phyloP scores from a whole-genome alignment of 2,329 filamentous ascomycete species.

The Aspergillus sp. region DNA sequence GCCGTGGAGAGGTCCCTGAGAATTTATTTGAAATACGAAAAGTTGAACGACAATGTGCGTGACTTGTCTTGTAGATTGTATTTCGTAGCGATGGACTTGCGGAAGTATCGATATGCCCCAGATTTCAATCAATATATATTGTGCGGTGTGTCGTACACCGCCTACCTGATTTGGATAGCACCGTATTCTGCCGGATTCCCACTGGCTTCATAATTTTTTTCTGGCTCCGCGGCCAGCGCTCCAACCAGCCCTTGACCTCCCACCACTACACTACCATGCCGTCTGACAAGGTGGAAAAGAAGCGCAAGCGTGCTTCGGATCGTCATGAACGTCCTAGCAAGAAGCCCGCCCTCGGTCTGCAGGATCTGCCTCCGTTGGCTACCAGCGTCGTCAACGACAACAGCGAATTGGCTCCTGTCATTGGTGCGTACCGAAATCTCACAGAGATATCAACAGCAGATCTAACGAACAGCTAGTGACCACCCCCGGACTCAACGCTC shows the following conservation, averaged over 20 bases:
- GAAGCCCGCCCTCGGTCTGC: constrained; percentile 42
- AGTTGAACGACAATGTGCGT: constrained; percentile 11
- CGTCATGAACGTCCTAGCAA: constrained; percentile 47
- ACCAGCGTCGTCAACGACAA: constrained; percentile 48
- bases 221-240: neutral
- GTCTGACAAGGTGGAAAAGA: constrained; percentile 42
- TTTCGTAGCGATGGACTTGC: constrained; percentile 2
- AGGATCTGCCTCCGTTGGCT: constrained; percentile 38
- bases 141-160: neutral
- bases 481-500: constrained; percentile 32
- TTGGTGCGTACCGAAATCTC: constrained; percentile 40
- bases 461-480: constrained; percentile 23
- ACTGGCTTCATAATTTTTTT: neutral
- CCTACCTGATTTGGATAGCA: neutral
- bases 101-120: neutral
- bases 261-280: constrained; percentile 24
- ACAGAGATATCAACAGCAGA: constrained; percentile 30
- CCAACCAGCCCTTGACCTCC: neutral
- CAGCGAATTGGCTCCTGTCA: constrained; percentile 47
- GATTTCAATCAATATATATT: neutral
- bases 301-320: constrained; percentile 50
- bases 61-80: neutral
- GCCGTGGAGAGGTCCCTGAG: constrained; percentile 37
- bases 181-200: neutral
- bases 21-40: constrained; percentile 33